Conservation (phyloP, 2,329 filamentous ascomycete genomes). For the Leptographium flavum region DNA sequence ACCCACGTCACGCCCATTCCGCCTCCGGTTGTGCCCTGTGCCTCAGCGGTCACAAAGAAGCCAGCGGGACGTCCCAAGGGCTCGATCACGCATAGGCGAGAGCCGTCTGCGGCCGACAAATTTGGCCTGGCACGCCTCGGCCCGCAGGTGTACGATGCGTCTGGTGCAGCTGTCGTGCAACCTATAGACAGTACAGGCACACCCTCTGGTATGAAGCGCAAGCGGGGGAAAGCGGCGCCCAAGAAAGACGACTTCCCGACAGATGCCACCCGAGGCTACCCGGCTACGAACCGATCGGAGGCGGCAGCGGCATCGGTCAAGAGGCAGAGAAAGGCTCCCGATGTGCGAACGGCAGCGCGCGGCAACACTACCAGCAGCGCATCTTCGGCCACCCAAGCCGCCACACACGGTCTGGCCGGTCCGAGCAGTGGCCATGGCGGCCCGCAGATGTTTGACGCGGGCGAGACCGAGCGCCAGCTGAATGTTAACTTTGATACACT, state of each 20-base stretch:
- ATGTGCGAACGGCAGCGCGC: slow-evolving; percentile 12
- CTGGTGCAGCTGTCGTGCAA: neutral
- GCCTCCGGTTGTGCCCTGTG: slow-evolving; percentile 12
- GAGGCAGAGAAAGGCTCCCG: slow-evolving; percentile 23
- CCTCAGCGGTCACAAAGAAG: slow-evolving; percentile 8
- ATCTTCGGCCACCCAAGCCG: slow-evolving; percentile 3
- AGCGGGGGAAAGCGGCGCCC: slow-evolving; percentile 14
- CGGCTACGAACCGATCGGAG: neutral
- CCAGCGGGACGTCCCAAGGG: slow-evolving; percentile 27
- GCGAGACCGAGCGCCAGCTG: slow-evolving; percentile 2
- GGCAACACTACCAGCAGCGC: slow-evolving; percentile 8
- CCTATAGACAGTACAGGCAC: neutral
- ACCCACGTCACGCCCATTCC: slow-evolving; percentile 9
- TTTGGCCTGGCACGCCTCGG: neutral
- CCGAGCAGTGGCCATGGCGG: neutral
- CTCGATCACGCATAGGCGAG: slow-evolving; percentile 12
- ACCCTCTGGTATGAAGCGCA: slow-evolving; percentile 16
- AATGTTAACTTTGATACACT: slow-evolving; percentile 7
- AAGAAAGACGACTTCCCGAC: slow-evolving; percentile 2
- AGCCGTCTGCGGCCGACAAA: slow-evolving; percentile 9
- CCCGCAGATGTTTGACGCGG: slow-evolving; percentile 6
- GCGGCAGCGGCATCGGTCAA: slow-evolving; percentile 19
- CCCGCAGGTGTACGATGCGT: neutral
- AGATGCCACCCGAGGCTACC: neutral
- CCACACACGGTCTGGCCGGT: neutral